Conservation (phyloP, 176 grass and related monocot species). For the Hyparrhenia diplandra region DNA sequence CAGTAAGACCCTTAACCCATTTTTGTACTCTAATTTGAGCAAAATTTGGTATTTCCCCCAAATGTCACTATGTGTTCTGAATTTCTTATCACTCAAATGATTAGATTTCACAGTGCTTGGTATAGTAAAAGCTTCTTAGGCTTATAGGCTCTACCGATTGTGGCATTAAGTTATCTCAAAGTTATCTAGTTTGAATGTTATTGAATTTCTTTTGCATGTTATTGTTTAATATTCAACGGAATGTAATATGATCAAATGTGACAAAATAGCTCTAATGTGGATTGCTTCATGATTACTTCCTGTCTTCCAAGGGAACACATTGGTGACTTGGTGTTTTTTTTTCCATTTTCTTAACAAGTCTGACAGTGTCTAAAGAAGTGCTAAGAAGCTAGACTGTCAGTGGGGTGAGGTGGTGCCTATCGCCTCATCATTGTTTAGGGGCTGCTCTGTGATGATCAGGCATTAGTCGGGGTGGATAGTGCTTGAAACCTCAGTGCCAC, state of each 20-base stretch:
- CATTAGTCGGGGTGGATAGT: not conserved
- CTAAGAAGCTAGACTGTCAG: not conserved
- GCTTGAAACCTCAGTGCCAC: not conserved
- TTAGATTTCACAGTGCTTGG: not conserved
- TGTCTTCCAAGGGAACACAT: not conserved
- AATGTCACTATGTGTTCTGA: not conserved
- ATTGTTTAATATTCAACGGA: not conserved
- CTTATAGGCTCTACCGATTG: not conserved
- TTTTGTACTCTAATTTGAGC: not conserved
- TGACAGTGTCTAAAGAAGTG: not conserved
- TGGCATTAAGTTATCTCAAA: not conserved
- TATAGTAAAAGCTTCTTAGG: not conserved
- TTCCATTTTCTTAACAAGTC: not conserved
- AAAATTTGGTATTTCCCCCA: not conserved
- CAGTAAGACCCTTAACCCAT: slow-evolving; percentile 56
- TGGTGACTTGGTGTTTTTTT: not conserved
- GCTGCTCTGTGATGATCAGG: too few relatives aligned
- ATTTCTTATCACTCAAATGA: slow-evolving; percentile 9
- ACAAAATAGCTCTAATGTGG: not conserved
- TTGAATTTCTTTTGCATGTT: not conserved
- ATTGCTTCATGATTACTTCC: not conserved
- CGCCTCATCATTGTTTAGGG: not conserved
- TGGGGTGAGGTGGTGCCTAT: not conserved
- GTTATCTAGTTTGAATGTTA: not conserved
- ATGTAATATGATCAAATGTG: not conserved